Conservation (phyloP, 1,139 yeast genomes). For the Yamadazyma dushanensis region DNA sequence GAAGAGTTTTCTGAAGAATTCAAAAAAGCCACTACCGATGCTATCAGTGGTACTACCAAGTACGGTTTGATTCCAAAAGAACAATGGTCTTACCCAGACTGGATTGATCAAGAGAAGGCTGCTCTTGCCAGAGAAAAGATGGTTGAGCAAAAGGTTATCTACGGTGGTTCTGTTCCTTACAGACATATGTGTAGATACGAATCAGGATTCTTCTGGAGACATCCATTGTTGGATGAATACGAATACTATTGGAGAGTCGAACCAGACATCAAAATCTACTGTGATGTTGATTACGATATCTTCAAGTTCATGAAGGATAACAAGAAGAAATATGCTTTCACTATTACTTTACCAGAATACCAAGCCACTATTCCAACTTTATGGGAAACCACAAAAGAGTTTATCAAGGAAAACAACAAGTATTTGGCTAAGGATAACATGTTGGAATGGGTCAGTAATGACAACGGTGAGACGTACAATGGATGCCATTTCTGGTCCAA, state of each 20-base stretch:
- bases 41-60: conserved; percentile 43
- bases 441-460: conserved; percentile 71
- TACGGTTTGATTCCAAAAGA: conserved; percentile 46
- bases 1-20: conserved; percentile 42
- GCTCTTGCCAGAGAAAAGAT: conserved; percentile 50
- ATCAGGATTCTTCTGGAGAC: conserved; percentile 86
- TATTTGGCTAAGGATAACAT: conserved; percentile 65
- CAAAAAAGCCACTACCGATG: conserved; percentile 31
- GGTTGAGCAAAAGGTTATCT: conserved; percentile 54
- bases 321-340: conserved; percentile 72
- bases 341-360: conserved; percentile 83
- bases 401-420: conserved; percentile 64
- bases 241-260: conserved; percentile 96
- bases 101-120: conserved; percentile 61
- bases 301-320: conserved; percentile 80
- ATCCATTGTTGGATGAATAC: conserved; percentile 66
- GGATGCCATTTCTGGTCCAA: conserved; percentile 90
- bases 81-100: conserved; percentile 54
- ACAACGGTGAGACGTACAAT: conserved; percentile 66
- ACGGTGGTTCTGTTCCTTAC: conserved; percentile 62
- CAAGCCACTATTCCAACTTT: conserved; percentile 75
- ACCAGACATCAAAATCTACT: conserved; percentile 74
- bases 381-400: conserved; percentile 75
- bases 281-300: conserved; percentile 81
- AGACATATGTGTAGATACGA: conserved; percentile 93